Base-by-base conservation (phyloP, 495 filamentous ascomycete genomes). In the Sphaerosporella brunnea region DNA sequence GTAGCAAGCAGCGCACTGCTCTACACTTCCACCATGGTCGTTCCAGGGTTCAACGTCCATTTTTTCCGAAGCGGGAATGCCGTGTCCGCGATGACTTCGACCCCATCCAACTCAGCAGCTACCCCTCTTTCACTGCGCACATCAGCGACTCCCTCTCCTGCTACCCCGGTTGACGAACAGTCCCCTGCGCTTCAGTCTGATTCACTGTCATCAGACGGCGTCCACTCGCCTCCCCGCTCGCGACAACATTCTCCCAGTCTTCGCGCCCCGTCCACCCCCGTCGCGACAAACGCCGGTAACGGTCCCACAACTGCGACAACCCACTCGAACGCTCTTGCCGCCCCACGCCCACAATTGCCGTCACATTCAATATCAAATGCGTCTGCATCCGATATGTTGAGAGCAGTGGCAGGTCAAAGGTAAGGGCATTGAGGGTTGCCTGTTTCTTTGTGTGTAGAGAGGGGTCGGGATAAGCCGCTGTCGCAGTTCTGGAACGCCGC, bases 361-460 rank as follows among this genome's bases (percentile, higher is more conserved):
- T 40, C 51, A 19, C 51, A 55, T 9, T 52, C 57, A 20, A 42
- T 49, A 19, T 52, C 26, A 32, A 60, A 47, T 46, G 48, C 56
- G 2, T 54, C 56, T 4, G 56, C 56, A 18, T 58, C 56, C 24
- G 58, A 60, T 37, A 56, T 60, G 57, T 42, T 60, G 36, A 59
- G 57, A 37, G 56, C 57, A 21, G 56, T 60, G 38, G 56, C 56
- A 40, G 54, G 55, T 19, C 57, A 60, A 41, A 60, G 56, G 57
- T 60, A 53, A 53, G 57, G 42, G 36, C n/a, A n/a, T n/a, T n/a
- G n/a, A n/a, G n/a, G n/a, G n/a, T n/a, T n/a, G n/a, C n/a, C n/a
- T n/a, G n/a, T n/a, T n/a, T n/a, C n/a, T n/a, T n/a, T n/a, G n/a
- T n/a, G n/a, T n/a, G n/a, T n/a, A 32, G 28, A 32, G 28, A 32